Percentiles rank a stretch among this genome's conserved stretches.
phyloP scores from a whole-genome alignment of 2,329 filamentous ascomycete genomes.

The Xylariaceae sp. region DNA sequence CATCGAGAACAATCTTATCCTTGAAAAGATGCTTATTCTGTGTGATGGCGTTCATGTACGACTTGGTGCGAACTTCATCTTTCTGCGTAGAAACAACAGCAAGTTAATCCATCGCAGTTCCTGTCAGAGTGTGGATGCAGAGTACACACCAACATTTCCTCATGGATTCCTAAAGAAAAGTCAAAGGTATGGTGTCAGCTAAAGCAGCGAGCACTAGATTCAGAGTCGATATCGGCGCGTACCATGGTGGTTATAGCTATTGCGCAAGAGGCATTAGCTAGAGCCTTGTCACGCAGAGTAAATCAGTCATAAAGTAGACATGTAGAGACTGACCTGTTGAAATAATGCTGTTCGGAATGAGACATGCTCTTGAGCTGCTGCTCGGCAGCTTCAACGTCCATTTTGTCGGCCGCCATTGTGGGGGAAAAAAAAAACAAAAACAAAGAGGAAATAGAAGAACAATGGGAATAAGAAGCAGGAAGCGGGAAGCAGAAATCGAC shows the following conservation, averaged over 20 bases:
- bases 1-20: slow-evolving; percentile 83
- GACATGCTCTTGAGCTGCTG: slow-evolving; percentile 72
- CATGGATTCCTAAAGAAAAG: slow-evolving; percentile 74
- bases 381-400: slow-evolving; percentile 64
- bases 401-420: slow-evolving; percentile 45
- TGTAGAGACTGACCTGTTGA: slow-evolving; percentile 74
- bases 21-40: slow-evolving; percentile 96
- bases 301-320: slow-evolving; percentile 11
- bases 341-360: slow-evolving; percentile 98
- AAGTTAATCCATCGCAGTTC: slow-evolving; percentile 28
- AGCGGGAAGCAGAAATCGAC: slow-evolving; percentile 17
- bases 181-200: slow-evolving; percentile 24
- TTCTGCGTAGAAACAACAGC: slow-evolving; percentile 60
- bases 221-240: slow-evolving; percentile 39
- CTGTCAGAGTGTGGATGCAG: slow-evolving; percentile 22
- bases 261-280: slow-evolving; percentile 19
- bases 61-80: slow-evolving; percentile 95
- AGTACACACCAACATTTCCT: slow-evolving; percentile 90
- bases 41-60: slow-evolving; percentile 96
- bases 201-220: slow-evolving; percentile 1
- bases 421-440: too few relatives aligned
- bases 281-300: slow-evolving; percentile 35
- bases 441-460: slow-evolving; percentile 4
- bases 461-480: slow-evolving; percentile 10
- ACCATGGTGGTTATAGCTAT: slow-evolving; percentile 98